Conservation (phyloP, 352 stramenopile genomes). For the Phytophthora pseudosyringae region DNA sequence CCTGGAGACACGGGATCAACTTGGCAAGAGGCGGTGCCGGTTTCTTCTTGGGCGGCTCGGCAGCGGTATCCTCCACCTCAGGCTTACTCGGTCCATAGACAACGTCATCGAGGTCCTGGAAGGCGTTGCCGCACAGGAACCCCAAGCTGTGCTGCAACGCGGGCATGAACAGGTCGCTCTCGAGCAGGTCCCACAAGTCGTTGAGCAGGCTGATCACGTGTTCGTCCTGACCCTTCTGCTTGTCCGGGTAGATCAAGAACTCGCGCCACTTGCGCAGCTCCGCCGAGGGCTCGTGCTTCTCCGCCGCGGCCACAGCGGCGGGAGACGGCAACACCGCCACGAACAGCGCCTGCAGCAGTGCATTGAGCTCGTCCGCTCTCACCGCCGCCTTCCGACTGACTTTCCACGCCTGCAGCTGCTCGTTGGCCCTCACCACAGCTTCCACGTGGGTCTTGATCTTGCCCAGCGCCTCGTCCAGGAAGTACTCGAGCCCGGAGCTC, state of each 20-base stretch:
- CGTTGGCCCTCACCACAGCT: conserved; percentile 49
- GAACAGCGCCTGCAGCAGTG: conserved; percentile 75
- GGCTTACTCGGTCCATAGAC: conserved; percentile 56
- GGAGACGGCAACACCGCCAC: conserved; percentile 56
- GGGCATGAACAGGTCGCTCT: conserved; percentile 79
- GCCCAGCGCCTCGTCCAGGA: conserved; percentile 66
- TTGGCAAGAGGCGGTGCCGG: conserved; percentile 74
- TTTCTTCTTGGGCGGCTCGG: conserved; percentile 38
- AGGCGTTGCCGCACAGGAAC: conserved; percentile 80
- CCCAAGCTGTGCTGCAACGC: conserved; percentile 75
- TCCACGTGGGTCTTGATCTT: conserved; percentile 75
- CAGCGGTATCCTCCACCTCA: conserved; percentile 31
- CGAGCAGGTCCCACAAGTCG: conserved; percentile 82
- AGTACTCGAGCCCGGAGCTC: conserved; percentile 81
- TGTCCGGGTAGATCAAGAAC: conserved; percentile 83
- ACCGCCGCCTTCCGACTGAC: conserved; percentile 77
- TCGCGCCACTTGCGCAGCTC: conserved; percentile 60
- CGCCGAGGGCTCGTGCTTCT: conserved; percentile 31
- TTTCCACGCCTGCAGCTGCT: conserved; percentile 71
- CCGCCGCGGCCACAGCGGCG: conserved; percentile 25
- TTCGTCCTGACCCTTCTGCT: conserved; percentile 69
- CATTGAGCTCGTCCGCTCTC: conserved; percentile 72
- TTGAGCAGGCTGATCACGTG: conserved; percentile 83
- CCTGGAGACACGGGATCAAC: conserved; percentile 78
- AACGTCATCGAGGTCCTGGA: conserved; percentile 81